Base-by-base conservation (phyloP, 495 filamentous ascomycete species). In the Viridothelium virens region DNA sequence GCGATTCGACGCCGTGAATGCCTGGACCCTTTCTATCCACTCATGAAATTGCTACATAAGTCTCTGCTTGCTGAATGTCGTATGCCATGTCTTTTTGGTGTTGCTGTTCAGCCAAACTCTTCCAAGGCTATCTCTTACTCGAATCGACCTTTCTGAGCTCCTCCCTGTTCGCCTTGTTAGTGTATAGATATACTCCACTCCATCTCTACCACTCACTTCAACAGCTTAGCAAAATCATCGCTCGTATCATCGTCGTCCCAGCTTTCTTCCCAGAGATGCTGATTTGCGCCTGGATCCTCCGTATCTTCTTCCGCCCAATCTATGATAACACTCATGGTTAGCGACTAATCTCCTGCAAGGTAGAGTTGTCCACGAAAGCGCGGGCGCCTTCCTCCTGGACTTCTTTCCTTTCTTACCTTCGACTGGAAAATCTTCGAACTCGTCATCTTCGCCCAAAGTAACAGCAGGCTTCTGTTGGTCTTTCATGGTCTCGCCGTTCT, bases 161-260 rank as follows among this genome's bases (percentile, higher is more conserved):
- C 79, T 96, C 92, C 81, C 93, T 97, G 73, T 69, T 64, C 38
- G 36, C 36, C 33, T n/a, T 59, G 70, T 63, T 61, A 67, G 66
- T 38, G 48, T 41, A 31, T 68, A 62, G 36, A 38, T 37, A 18
- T 38, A 12, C 46, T 34, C 16, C 7, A 37, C n/a, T 10, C 61
- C n/a, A 7, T 64, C 2, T 41, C 63, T 38, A 14, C 39, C 36
- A 82, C 88, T 70, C 77, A 98, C 95, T 91, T 95, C 75, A 98
- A 79, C 85, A 97, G 94, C 75, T 89, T 85, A 12, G 92, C 91
- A 75, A 98, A 98, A 71, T 98, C 94, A 75, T 97, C 95, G 71
- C 83, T 92, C 65, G 91, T 92, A 81, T 97, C 94, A 76, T 98
- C 94, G 72, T 98, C 94, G 78, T 98, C 94, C 94, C 94, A 98